Percentiles rank a stretch among this genome's conserved stretches.
Evolutionary conservation across 2,329 filamentous ascomycete species (phyloP).

Genomic region (Aspergillus nomiae): DNA sequence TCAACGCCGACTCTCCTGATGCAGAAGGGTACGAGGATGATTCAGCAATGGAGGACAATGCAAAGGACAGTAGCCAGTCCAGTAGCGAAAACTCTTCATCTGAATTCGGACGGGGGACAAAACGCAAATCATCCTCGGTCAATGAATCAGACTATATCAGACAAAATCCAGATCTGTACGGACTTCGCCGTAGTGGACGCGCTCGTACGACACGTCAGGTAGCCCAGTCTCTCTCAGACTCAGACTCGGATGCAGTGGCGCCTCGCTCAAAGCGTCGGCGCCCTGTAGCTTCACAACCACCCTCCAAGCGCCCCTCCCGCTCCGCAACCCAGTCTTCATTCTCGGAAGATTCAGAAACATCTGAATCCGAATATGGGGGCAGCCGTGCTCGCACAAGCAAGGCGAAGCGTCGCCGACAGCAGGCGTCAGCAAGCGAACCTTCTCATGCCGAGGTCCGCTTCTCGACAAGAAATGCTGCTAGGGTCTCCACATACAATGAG

Average conservation of each 20-base stretch:
- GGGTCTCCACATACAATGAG: slow-evolving; percentile 69
- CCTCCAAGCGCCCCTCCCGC: slow-evolving; percentile 48
- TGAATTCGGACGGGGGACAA: slow-evolving; percentile 67
- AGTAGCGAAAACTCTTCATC: slow-evolving; percentile 64
- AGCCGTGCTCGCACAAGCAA: slow-evolving; percentile 71
- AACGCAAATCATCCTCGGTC: slow-evolving; percentile 68
- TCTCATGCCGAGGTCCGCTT: slow-evolving; percentile 82
- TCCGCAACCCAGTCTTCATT: slow-evolving; percentile 61
- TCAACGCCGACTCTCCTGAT: slow-evolving; percentile 39
- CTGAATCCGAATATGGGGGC: slow-evolving; percentile 70
- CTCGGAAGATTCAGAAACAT: slow-evolving; percentile 67
- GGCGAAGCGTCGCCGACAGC: slow-evolving; percentile 73
- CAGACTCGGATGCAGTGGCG: slow-evolving; percentile 71
- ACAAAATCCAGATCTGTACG: slow-evolving; percentile 93
- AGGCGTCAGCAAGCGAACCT: slow-evolving; percentile 65
- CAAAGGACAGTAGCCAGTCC: slow-evolving; percentile 57
- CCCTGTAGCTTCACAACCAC: slow-evolving; percentile 55
- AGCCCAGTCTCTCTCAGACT: slow-evolving; percentile 64
- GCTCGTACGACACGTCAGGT: slow-evolving; percentile 64
- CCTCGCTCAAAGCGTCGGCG: slow-evolving; percentile 51
- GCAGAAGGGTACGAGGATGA: slow-evolving; percentile 61
- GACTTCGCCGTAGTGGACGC: slow-evolving; percentile 81
- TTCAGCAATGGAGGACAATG: slow-evolving; percentile 68
- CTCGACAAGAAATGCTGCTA: slow-evolving; percentile 82
- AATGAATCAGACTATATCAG: slow-evolving; percentile 83